Percentiles rank a stretch among this genome's conserved stretches.
Evolutionary conservation across 441 rosid genomes (phyloP).

Genomic region (Capsella rubella): DNA sequence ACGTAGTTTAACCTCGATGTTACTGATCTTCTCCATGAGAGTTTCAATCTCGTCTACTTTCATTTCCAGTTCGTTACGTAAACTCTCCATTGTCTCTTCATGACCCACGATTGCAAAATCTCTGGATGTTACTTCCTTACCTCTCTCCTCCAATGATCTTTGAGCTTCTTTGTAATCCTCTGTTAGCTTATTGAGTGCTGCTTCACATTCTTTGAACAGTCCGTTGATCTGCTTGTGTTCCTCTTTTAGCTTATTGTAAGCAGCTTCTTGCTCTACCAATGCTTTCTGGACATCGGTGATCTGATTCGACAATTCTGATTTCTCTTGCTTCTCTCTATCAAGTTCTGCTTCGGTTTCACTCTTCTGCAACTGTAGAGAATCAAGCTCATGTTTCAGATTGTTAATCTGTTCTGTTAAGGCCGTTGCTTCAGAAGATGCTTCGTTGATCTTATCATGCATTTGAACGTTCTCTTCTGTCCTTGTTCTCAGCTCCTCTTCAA

Average conservation of each 20-base stretch:
- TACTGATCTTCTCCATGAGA: conserved; percentile 60
- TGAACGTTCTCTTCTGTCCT: conserved; percentile 49
- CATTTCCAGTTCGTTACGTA: conserved; percentile 75
- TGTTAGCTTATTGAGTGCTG: conserved; percentile 47
- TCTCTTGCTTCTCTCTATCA: conserved; percentile 60
- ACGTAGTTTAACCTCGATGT: conserved; percentile 88
- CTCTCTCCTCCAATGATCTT: conserved; percentile 62
- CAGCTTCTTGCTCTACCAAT: conserved; percentile 60
- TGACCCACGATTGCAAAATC: conserved; percentile 58
- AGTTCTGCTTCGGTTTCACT: conserved; percentile 55
- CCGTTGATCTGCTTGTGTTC: conserved; percentile 58
- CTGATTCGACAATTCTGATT: conserved; percentile 49
- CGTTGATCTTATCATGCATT: conserved; percentile 51
- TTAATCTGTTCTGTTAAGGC: conserved; percentile 47
- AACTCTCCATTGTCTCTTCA: conserved; percentile 69
- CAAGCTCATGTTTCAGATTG: conserved; percentile 57
- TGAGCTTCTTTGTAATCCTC: conserved; percentile 64
- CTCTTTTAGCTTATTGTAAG: conserved; percentile 53
- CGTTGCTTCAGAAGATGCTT: conserved; percentile 52
- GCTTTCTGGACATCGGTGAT: conserved; percentile 51
- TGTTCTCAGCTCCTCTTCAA: conserved; percentile 56
- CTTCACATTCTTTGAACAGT: conserved; percentile 58
- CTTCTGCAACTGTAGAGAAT: conserved; percentile 53
- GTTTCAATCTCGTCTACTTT: conserved; percentile 75
- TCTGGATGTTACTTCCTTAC: conserved; percentile 48